Evolutionary conservation across 2,329 filamentous ascomycete species (phyloP).

Genomic region (Aquanectria penicillioides): DNA sequence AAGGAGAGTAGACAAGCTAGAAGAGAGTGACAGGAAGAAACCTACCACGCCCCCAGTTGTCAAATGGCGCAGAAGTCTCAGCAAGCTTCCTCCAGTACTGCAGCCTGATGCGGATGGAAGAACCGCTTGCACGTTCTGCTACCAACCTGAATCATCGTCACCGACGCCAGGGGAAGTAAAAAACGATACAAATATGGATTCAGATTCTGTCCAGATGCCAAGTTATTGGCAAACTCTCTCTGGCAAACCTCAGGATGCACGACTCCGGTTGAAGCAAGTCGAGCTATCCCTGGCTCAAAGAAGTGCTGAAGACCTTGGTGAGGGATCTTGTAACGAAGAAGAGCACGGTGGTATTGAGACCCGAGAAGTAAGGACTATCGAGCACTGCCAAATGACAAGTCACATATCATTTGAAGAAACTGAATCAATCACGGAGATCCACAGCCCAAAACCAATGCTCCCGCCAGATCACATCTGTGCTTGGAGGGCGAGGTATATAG

Average conservation of each 20-base stretch:
- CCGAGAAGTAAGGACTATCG: constrained; percentile 1
- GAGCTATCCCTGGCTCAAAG: constrained; percentile 41
- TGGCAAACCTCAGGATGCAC: constrained; percentile 31
- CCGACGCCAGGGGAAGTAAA: constrained; percentile 6
- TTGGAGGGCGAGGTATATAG: constrained; percentile 55
- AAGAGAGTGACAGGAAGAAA: constrained; percentile 25
- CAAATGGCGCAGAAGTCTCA: constrained; percentile 38
- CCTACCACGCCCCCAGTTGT: constrained; percentile 24
- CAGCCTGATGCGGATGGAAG: constrained; percentile 24
- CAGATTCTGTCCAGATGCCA: no score
- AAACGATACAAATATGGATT: not conserved
- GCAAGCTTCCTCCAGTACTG: constrained; percentile 27
- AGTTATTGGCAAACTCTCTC: no score
- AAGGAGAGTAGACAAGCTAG: constrained; percentile 35
- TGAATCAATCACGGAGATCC: constrained; percentile 35
- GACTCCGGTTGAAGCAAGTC: constrained; percentile 41
- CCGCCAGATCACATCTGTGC: constrained; percentile 53
- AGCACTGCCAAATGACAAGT: constrained; percentile 6
- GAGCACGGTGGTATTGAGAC: constrained; percentile 10
- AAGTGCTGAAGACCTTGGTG: constrained; percentile 30
- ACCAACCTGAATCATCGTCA: constrained; percentile 31
- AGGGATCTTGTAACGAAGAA: constrained; percentile 7
- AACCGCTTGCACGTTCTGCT: constrained; percentile 36
- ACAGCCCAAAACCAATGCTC: constrained; percentile 48
- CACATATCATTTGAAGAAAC: constrained; percentile 19